Conservation (phyloP, 495 filamentous ascomycete species). For the Halenospora varia region DNA sequence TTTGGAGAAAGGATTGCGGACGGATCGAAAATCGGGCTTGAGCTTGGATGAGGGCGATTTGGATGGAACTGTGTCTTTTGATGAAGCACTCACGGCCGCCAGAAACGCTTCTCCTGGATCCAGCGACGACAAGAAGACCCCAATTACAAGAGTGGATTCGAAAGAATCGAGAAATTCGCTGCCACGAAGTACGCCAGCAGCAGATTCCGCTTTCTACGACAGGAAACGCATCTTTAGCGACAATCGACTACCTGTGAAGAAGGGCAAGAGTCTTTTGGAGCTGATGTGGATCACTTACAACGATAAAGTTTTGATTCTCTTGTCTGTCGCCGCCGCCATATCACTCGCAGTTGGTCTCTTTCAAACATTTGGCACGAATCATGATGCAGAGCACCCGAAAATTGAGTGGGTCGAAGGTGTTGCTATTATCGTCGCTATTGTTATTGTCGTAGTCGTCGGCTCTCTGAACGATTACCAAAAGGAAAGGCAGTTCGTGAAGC, state of each 20-base stretch:
- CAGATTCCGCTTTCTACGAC: slow-evolving; percentile 21
- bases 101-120: not conserved
- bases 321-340: slow-evolving; percentile 74
- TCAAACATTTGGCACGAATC: slow-evolving; percentile 43
- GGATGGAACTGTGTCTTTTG: slow-evolving; percentile 63
- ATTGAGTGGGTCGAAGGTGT: slow-evolving; percentile 78
- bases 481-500: slow-evolving; percentile 70
- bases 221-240: slow-evolving; percentile 67
- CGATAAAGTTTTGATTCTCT: slow-evolving; percentile 77
- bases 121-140: slow-evolving; percentile 13
- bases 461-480: slow-evolving; percentile 71
- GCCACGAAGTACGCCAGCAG: not conserved
- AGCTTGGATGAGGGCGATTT: slow-evolving; percentile 68
- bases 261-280: slow-evolving; percentile 66
- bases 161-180: slow-evolving; percentile 9
- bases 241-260: slow-evolving; percentile 70
- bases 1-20: slow-evolving; percentile 71
- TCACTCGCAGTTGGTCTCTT: slow-evolving; percentile 79
- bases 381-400: slow-evolving; percentile 42
- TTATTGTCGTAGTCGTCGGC: slow-evolving; percentile 64
- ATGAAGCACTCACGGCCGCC: slow-evolving; percentile 36
- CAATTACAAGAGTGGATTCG: slow-evolving; percentile 13
- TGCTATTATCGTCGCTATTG: slow-evolving; percentile 65
- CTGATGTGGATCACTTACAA: slow-evolving; percentile 85
- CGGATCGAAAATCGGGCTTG: slow-evolving; percentile 62